Base-by-base conservation (phyloP, 805 yeast species). In the Kodamaea laetipori region DNA sequence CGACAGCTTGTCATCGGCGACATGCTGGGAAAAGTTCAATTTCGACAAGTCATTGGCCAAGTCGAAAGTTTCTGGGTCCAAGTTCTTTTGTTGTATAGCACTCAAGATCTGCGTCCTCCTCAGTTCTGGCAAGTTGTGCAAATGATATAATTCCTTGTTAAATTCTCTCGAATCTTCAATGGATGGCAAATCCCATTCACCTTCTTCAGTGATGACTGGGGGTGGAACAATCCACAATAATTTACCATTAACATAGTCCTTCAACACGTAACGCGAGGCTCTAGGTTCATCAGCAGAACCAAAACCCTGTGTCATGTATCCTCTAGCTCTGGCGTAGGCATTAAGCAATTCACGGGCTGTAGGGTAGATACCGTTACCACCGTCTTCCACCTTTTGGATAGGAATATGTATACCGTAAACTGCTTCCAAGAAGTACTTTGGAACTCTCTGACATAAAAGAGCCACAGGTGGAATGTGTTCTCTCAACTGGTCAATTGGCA, bases 271-370 rank as follows among this genome's bases (percentile, higher is more conserved):
- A 63, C 99, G 78, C 32, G 97, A 82, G 10, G 99, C 96, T 64
- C 99, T 78, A 33, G 95, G 82, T 63, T 90, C 95, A 71, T 94
- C 99, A 2, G 99, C 98, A 53, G 89, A 81, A 59, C 98, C 98
- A 60, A 87, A 90, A 59, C 95, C 95, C 64, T 95, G 97, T 0
- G 97, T 86, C 95, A 89, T 90, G 63, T 81, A 94, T 56, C 99
- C 99, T 67, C 99, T 81, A 3, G 97, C 94, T 68, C 95, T 79
- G 5, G 97, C 98, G 60, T 94, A 94, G 0, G 98, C 95, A 37
- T 81, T 86, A 46, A 94, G 74, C 30, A 94, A 64, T 63, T 94
- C 98, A 59, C 86, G 83, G 0, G 97, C 86, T 3, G 96, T 87
- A 25, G 97, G 96, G 26, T 78, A 69, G 32, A 53, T 51, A 16